Evolutionary conservation across 2,329 filamentous ascomycete species (phyloP), one percentile per base, ranked within the genome.

Genomic region (Elsinoe necatrix): DNA sequence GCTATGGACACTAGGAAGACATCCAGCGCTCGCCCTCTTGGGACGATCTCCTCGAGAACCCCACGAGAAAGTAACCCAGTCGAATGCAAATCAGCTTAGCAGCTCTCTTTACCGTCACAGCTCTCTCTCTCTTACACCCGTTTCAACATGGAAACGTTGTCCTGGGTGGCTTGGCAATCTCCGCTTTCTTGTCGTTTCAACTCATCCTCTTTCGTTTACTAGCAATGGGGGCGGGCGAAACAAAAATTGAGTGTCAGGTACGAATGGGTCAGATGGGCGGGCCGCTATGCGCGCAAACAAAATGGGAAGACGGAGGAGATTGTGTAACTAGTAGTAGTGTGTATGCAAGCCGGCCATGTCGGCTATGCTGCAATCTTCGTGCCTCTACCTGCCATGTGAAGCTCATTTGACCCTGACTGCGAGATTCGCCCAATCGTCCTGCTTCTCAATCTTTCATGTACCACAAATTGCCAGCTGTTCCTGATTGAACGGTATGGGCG

Each of bases 1-100:
- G 66, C 57, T 70, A 70, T 60, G 62, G 65, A 54, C 63, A 65
- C 55, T 63, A 65, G 61, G 56, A 54, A 9, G 56, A 57, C 20
- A 7, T 11, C 45, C 45, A 45, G 9, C 9, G 27, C 25, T 31
- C 45, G 25, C 45, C 45, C 3, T 29, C 39, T 6, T 37, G 34
- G 41, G 41, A 45, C 41, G 41, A 45, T 12, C 18, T 25, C 18
- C 11, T 45, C 9, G 41, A 23, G 41, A 45, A 45, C 20, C 41
- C 20, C 20, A 21, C 20, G 41, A 45, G 21, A 18, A 45, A 25
- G 7, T 45, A 25, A 45, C 20, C 41, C 34, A 37, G 5, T 37
- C 34, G 34, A 37, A 37, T 37, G 34, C 34, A 37, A 37, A 37
- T 37, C 34, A 37, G 34, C 34, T 37, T 37, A 37, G 34, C 34